Evolutionary conservation across 768 basidiomycete genomes (phyloP), one percentile per base, ranked within the genome.

Genomic region (Suillus weaverae): DNA sequence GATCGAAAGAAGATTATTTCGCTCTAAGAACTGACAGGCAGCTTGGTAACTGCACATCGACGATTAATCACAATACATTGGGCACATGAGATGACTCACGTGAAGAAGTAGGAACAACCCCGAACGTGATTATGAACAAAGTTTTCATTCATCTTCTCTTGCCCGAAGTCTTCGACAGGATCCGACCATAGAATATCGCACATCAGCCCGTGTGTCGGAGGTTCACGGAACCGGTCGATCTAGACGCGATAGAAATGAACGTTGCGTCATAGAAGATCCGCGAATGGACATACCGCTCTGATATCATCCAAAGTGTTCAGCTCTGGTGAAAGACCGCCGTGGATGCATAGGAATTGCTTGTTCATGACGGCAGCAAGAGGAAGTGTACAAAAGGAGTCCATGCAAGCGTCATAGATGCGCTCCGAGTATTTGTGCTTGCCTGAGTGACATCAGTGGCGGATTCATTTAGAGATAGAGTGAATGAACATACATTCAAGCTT

Each of bases 351-450:
- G 78, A 99, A 99, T 78, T 99, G 97, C 75, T 98, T 98, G 83
- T 99, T 99, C 97, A 99, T 99, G 73, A 99, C 78, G 38, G 97
- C 97, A 1, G 97, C 97, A 10, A 99, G 85, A 2, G 97, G 97
- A 0, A 99, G 85, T 0, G 92, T 85, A 74, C 96, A 98, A 82
- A 99, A 99, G 0, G 94, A 94, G 35, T 97, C 93, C 95, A 98
- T 97, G 84, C 94, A 95, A 33, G 94, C 95, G 66, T 99, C 95
- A 76, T 99, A 99, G 66, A 99, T 86, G 32, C 89, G 88, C 70
- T 98, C 97, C 9, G 94, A 95, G 78, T 99, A 99, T 81, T 99
- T 99, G 82, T 99, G 97, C 79, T 97, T 97, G 83, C 95, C 95
- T 97, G 72, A 62, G 60, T 53, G 41, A 61, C 5, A 14, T 7